Evolutionary conservation across 2,329 filamentous ascomycete species (phyloP), one percentile per base, ranked within the genome.

Genomic region (Didymella lethalis): DNA sequence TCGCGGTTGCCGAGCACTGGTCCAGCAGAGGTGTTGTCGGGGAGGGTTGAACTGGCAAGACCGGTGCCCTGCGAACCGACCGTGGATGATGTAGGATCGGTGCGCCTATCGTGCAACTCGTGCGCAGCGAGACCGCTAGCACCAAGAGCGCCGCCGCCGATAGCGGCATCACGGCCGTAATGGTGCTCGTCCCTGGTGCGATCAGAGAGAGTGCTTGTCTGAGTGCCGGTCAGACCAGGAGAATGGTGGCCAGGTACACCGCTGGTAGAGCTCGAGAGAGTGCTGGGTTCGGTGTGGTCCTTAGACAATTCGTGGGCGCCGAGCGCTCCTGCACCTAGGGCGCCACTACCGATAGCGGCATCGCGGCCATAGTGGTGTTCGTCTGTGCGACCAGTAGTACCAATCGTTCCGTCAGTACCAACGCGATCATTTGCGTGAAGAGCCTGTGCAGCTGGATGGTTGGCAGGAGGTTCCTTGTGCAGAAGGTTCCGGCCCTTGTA

Each of bases 391-490:
- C 28, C 20, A n/a, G 23, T 41, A 7, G 29, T 43, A 14, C 48
- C 48, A 10, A 57, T 51, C 18, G 48, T 48, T 20, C 31, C 25
- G 34, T 61, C 54, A 3, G 28, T 26, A 18, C 54, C 54, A 38
- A 57, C 28, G n/a, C 48, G 59, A 18, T 62, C 62, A 50, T 53
- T 44, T 40, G 48, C 36, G 31, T 59, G 40, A 6, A 46, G 49
- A 7, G 67, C 62, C 18, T 76, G 71, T 6, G 68, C 57, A 7
- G 71, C 73, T 2, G 73, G 72, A 57, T 78, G 71, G 2, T 73
- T 74, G 31, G 66, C 64, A 7, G 78, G 78, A 10, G 78, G 78
- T 25, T 79, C 76, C 62, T 81, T 80, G 66, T 79, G 78, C 40
- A 81, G 65, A 20, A 69, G 75, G 54, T 78, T 72, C 36, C 72